Percentiles rank a stretch among this genome's conserved stretches.
Conservation (phyloP, 192 early-diverging fungal genomes). For the Pilaira anomala region DNA sequence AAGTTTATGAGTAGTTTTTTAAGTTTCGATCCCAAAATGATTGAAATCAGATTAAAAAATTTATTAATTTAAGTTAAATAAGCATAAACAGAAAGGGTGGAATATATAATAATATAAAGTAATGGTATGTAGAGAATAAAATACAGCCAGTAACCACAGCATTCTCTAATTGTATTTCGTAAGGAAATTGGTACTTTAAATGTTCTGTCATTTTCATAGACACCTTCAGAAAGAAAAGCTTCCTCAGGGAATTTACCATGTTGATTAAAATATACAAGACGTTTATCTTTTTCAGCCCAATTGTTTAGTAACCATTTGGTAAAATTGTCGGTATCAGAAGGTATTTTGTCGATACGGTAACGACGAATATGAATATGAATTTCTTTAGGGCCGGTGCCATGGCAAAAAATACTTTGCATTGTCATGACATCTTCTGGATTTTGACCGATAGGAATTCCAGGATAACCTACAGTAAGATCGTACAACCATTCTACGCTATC, state of each 20-base stretch:
- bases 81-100: too few relatives aligned
- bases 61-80: too few relatives aligned
- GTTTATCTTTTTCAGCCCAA: constrained; percentile 82
- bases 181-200: background rate
- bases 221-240: background rate
- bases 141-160: background rate
- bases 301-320: constrained; percentile 70
- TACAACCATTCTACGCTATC: constrained; percentile 71
- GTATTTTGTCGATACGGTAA: constrained; percentile 61
- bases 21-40: too few relatives aligned
- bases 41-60: too few relatives aligned
- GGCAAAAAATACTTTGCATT: constrained; percentile 70
- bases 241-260: constrained; percentile 63
- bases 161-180: background rate
- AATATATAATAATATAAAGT: background rate
- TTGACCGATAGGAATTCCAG: constrained; percentile 65
- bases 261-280: constrained; percentile 77
- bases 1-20: too few relatives aligned
- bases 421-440: constrained; percentile 81
- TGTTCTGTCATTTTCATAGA: background rate
- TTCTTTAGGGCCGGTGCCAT: constrained; percentile 65
- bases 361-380: constrained; percentile 82
- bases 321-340: constrained; percentile 68
- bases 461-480: constrained; percentile 89
- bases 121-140: background rate